phyloP scores from a whole-genome alignment of 306 rosid genomes.

The Astragalus glycyphyllos region DNA sequence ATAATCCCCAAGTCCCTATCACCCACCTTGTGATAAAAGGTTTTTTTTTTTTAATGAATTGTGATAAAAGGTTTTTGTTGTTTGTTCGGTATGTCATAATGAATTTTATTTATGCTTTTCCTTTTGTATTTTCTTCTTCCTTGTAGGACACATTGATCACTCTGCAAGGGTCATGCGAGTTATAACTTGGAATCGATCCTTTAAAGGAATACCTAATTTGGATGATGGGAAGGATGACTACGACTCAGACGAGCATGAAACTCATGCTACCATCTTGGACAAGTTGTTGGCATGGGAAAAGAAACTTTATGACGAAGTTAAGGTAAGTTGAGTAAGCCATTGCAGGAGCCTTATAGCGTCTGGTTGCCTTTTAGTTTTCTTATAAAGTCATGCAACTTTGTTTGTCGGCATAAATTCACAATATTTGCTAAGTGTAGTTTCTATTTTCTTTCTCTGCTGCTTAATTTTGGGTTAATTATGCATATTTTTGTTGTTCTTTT shows the following conservation, averaged over 20 bases:
- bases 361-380: constrained; percentile 12
- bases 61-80: background rate
- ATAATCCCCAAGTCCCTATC: too few species aligned
- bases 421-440: background rate
- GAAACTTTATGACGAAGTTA: constrained; percentile 93
- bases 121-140: background rate
- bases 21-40: too few species aligned
- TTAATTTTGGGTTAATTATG: constrained; percentile 4
- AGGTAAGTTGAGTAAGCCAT: constrained; percentile 54
- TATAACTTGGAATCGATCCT: constrained; percentile 93
- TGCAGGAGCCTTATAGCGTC: constrained; percentile 1
- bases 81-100: background rate
- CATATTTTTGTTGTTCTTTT: background rate
- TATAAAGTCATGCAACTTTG: constrained; percentile 17
- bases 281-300: constrained; percentile 98
- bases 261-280: constrained; percentile 93
- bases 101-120: background rate
- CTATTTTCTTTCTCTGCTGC: constrained; percentile 9
- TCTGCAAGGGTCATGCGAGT: constrained; percentile 94
- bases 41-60: too few species aligned
- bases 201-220: constrained; percentile 59
- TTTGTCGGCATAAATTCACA: background rate
- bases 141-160: constrained; percentile 91
- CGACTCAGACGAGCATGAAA: constrained; percentile 80
- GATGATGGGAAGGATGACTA: constrained; percentile 78